A percentile compares a stretch with the other conserved stretches of the same genome.
These are phyloP conservation scores for Fraxinus nigra DNA, from an alignment of 305 asterid genomes.

Conservation along the genomic window DNA sequence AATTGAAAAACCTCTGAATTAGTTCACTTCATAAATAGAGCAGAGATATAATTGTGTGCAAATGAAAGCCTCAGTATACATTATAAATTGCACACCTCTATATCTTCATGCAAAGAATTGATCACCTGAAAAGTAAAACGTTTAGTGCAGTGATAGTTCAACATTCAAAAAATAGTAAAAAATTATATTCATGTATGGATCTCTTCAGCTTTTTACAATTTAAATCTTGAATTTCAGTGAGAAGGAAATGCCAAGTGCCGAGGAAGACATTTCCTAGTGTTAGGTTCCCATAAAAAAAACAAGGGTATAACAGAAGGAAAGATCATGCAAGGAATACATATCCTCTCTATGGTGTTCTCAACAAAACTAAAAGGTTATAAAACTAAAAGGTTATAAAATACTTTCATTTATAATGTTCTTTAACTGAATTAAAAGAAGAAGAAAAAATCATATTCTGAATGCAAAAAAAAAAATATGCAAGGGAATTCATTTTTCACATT, in stretches of 20 bases:
- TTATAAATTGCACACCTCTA: slow-evolving; percentile 43
- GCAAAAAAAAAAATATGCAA: not conserved
- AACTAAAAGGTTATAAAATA: not conserved
- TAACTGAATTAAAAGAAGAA: not conserved
- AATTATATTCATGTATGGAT: not conserved
- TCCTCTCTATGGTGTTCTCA: not conserved
- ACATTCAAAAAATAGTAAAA: slow-evolving; percentile 9
- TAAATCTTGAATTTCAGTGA: not conserved
- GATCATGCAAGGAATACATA: not conserved
- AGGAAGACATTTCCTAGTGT: not conserved
- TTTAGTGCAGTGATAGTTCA: not conserved
- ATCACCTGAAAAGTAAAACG: slow-evolving; percentile 47
- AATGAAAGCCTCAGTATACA: slow-evolving; percentile 13
- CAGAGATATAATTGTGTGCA: not conserved
- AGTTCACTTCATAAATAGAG: not conserved
- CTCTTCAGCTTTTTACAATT: not conserved
- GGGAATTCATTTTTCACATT: not conserved
- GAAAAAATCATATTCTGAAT: not conserved
- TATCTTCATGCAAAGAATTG: slow-evolving; percentile 50
- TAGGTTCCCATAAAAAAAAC: not conserved
- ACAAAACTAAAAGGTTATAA: not conserved
- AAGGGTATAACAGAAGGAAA: not conserved
- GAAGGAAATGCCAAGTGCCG: not conserved
- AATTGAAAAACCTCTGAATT: not conserved
- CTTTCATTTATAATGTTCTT: not conserved